phyloP scores from a whole-genome alignment of 768 basidiomycete genomes.

The Clitopilus hobsonii region DNA sequence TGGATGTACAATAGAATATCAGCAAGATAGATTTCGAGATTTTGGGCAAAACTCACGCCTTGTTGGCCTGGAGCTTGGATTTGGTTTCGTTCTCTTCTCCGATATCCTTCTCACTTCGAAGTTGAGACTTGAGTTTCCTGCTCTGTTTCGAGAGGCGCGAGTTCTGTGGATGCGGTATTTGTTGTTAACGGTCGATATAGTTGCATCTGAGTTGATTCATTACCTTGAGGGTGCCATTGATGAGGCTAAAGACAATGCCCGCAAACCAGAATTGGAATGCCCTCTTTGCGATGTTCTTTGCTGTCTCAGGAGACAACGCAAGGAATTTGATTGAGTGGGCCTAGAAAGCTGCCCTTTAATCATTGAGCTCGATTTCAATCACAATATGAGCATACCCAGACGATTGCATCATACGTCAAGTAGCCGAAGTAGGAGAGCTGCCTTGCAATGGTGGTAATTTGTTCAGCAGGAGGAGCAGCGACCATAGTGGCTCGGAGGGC shows the following conservation, averaged over 20 bases:
- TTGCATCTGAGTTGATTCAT: background rate
- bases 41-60: constrained; percentile 36
- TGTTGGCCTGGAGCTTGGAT: constrained; percentile 51
- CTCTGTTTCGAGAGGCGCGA: constrained; percentile 54
- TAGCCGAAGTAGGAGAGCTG: constrained; percentile 91
- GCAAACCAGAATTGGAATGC: constrained; percentile 86
- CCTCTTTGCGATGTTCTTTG: constrained; percentile 53
- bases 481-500: constrained; percentile 68
- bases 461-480: constrained; percentile 57
- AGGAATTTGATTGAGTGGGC: constrained; percentile 66
- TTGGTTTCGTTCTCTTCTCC: constrained; percentile 64
- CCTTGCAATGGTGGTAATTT: constrained; percentile 71
- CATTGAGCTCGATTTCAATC: background rate
- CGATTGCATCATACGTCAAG: constrained; percentile 73
- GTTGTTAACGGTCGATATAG: background rate
- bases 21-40: too few relatives aligned
- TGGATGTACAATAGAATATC: too few relatives aligned
- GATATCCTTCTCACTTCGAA: constrained; percentile 63
- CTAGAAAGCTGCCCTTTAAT: constrained; percentile 27
- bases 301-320: constrained; percentile 53
- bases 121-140: constrained; percentile 44
- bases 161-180: background rate
- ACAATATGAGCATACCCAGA: constrained; percentile 85
- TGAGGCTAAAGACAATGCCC: constrained; percentile 78
- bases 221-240: constrained; percentile 68